Evolutionary conservation across 2,329 filamentous ascomycete species (phyloP).

Genomic region (Fusarium multiceps): DNA sequence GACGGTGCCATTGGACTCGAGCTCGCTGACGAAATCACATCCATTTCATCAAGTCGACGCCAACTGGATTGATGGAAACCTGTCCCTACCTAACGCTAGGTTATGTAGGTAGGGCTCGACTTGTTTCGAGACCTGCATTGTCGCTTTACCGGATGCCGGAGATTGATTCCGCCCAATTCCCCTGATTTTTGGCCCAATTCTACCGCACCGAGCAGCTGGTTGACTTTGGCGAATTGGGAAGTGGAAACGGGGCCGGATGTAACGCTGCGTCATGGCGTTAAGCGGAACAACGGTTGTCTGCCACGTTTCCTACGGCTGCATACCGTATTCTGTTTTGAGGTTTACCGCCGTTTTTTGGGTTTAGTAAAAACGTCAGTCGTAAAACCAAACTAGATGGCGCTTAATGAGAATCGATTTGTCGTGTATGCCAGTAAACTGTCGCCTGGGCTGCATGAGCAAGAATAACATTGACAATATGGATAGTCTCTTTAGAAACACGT

Average conservation of each 20-base stretch:
- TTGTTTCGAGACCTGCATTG: neutral
- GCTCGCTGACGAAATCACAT: neutral
- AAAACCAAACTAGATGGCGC: neutral
- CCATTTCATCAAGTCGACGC: neutral
- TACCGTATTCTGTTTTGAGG: constrained; percentile 14
- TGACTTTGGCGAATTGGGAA: constrained; percentile 41
- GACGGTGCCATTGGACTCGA: constrained; percentile 27
- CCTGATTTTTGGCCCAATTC: constrained; percentile 11
- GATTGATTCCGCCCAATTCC: constrained; percentile 37
- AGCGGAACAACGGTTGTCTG: constrained; percentile 23
- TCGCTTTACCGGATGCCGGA: constrained; percentile 38
- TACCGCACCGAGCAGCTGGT: constrained; percentile 44
- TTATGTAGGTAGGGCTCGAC: neutral
- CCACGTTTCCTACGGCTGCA: constrained; percentile 28
- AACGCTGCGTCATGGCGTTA: constrained; percentile 37
- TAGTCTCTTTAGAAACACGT: constrained; percentile 7
- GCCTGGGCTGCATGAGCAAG: neutral
- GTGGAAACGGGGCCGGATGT: constrained; percentile 24
- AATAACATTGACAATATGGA: neutral
- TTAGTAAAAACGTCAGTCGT: neutral
- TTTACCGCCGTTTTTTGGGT: constrained; percentile 4
- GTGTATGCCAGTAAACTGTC: neutral
- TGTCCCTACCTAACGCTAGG: neutral
- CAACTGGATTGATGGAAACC: neutral
- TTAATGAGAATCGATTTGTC: neutral